Base-by-base conservation (phyloP, 1,139 yeast species). In the Suhomyces taliae region DNA sequence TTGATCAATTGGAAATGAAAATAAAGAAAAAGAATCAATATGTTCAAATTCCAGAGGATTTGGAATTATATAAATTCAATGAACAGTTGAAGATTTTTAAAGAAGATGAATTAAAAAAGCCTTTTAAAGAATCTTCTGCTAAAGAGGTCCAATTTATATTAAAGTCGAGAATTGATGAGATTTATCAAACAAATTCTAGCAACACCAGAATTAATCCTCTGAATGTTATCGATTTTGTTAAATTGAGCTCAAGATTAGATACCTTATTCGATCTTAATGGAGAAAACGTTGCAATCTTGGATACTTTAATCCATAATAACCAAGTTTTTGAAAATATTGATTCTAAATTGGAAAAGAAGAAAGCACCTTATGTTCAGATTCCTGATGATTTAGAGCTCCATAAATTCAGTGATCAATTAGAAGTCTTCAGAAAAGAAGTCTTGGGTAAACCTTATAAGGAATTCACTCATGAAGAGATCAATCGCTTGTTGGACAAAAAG, bases 321-420 rank as follows among this genome's bases (percentile, higher is more conserved):
- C 24, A 43, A 2, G 59, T 53, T 2, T 58, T 56, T 36, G 41
- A 42, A 10, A 31, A 36, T 37, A n/a, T 37, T 12, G 32, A 29
- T 4, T 7, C 27, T 14, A 32, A 36, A 24, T 14, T 32, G 5
- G 19, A 38, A 7, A 39, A 37, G n/a, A 35, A 12, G 12, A 27
- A 31, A 14, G 27, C 27, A 6, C 39, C 39, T 6, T 62, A 61
- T 38, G 47, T 51, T 5, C 67, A 62, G 40, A 57, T 63, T 34
- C 67, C 69, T 0, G 67, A 61, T 24, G 58, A 63, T 6, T 50
- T 64, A 19, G 55, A 53, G 29, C 41, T 64, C 34, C 61, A 63
- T 40, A 53, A 50, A 7, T 61, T 56, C 39, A 47, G 52, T 4
- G 41, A 45, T 2, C 59, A 60, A 41, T 54, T 59, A 42, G 38